phyloP scores from a whole-genome alignment of 768 basidiomycete genomes.

The Arthromyces matolae region DNA sequence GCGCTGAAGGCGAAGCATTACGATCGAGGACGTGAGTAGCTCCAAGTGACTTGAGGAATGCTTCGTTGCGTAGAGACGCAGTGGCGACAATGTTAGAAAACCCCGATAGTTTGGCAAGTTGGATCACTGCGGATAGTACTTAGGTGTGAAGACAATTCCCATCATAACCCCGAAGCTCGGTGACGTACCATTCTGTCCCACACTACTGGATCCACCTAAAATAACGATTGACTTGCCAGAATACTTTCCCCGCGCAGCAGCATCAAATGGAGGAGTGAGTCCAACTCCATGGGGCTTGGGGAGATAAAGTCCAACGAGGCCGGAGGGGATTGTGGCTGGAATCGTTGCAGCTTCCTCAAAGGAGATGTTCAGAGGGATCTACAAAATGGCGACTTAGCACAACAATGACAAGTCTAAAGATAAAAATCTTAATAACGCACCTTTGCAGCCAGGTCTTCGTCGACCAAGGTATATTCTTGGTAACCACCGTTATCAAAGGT shows the following conservation, averaged over 20 bases:
- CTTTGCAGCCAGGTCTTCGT: constrained; percentile 17
- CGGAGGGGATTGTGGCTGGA: constrained; percentile 26
- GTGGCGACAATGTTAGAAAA: constrained; percentile 36
- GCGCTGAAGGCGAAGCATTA: neutral
- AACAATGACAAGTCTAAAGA: neutral
- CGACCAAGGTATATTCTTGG: constrained; percentile 25
- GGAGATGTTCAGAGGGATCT: constrained; percentile 29
- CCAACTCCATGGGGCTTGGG: constrained; percentile 23
- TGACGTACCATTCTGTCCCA: constrained; percentile 33
- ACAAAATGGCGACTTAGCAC: constrained; percentile 12
- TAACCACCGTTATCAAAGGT: constrained; percentile 14
- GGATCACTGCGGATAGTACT: constrained; percentile 13
- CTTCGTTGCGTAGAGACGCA: constrained; percentile 22
- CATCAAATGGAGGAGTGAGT: constrained; percentile 29
- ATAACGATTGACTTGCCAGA: constrained; percentile 31
- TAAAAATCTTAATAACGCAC: constrained; percentile 16
- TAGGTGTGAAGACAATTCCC: neutral
- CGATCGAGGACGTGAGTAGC: constrained; percentile 34
- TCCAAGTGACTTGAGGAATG: constrained; percentile 30
- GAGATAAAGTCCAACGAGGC: constrained; percentile 29
- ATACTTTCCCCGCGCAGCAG: constrained; percentile 26
- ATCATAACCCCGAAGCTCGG: neutral
- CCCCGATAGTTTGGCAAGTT: constrained; percentile 34
- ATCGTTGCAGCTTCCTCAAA: constrained; percentile 36
- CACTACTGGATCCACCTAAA: constrained; percentile 31